Percentiles rank a stretch among this genome's conserved stretches.
Evolutionary conservation across 2,329 filamentous ascomycete genomes (phyloP).

Genomic region (Pestalotiopsis sp.): DNA sequence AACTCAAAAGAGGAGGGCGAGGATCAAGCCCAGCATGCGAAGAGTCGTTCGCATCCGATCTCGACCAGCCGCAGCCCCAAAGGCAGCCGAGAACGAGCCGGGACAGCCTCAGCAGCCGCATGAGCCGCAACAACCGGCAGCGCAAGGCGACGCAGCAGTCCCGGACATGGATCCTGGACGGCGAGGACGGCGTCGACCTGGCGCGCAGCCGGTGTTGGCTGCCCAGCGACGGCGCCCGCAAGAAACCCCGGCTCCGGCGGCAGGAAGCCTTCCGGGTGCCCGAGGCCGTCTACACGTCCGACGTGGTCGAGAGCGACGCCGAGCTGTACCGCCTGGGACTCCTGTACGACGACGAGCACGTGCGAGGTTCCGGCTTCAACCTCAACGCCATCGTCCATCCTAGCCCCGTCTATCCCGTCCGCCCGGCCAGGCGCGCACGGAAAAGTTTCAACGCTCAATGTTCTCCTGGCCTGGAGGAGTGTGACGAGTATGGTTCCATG

Average conservation of each 20-base stretch:
- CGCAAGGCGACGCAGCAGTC: constrained; percentile 13
- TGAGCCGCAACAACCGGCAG: constrained; percentile 17
- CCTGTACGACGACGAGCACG: constrained; percentile 25
- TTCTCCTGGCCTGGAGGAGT: neutral
- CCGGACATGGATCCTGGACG: constrained; percentile 15
- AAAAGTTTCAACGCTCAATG: neutral
- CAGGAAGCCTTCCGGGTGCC: constrained; percentile 31
- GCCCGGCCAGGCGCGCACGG: constrained; percentile 22
- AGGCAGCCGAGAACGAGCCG: constrained; percentile 9
- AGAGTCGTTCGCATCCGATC: neutral
- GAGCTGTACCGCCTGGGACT: constrained; percentile 29
- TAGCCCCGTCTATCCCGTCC: constrained; percentile 27
- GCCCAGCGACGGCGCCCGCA: constrained; percentile 21
- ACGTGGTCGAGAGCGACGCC: constrained; percentile 24
- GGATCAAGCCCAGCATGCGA: neutral
- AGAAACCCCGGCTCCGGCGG: constrained; percentile 27
- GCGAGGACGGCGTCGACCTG: constrained; percentile 9
- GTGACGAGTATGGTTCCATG: neutral
- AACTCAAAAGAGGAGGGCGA: constrained; percentile 5
- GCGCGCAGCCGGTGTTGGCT: constrained; percentile 18
- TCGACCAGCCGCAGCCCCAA: neutral
- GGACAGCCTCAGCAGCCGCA: constrained; percentile 7
- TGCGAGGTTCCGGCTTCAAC: constrained; percentile 23
- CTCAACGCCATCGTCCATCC: constrained; percentile 26
- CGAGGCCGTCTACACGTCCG: constrained; percentile 18